Base-by-base conservation (phyloP, 345 rosid genomes). In the Gossypium stocksii region DNA sequence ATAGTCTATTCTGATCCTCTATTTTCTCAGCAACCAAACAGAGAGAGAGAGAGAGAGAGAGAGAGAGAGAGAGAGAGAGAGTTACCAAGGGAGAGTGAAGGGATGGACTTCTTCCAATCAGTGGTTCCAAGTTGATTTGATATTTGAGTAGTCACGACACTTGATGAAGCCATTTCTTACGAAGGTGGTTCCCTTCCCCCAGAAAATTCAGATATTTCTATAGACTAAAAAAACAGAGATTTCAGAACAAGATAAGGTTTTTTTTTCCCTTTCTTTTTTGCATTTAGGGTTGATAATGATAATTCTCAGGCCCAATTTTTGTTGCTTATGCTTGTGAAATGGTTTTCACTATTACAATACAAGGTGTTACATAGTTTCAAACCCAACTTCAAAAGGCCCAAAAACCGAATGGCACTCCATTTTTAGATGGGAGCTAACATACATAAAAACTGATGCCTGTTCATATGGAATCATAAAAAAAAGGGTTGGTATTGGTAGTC, bases 141-240 rank as follows among this genome's bases (percentile, higher is more conserved):
- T 45, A 79, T 34, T 27, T 60, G 82, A 67, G 77, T 80, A 0
- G 83, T 59, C 38, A 82, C 68, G 0, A 86, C 73, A 46, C 77
- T 72, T 20, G 88, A 77, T 60, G 97, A 86, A 34, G 88, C 86
- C 97, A 87, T 89, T 78, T 15, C 54, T 56, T 29, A 29, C n/a
- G 73, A 58, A 70, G 73, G 46, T 70, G 73, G 46, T 70, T 70
- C 25, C 17, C 46, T 52, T n/a, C 25, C 34, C 48, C 43, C 25
- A 29, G 17, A 69, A 53, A 52, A 4, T 4, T 25, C 72, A 69
- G 59, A 70, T 52, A 16, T 69, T 69, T 49, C 23, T 48, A 58
- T 60, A 27, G 3, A 6, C 16, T 34, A 27, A 13, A 29, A 9
- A 27, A 53, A 15, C 11, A 10, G 22, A 41, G 41, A 29, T 52